Conservation (phyloP, 129 eudicot species). For the Silybum marianum region DNA sequence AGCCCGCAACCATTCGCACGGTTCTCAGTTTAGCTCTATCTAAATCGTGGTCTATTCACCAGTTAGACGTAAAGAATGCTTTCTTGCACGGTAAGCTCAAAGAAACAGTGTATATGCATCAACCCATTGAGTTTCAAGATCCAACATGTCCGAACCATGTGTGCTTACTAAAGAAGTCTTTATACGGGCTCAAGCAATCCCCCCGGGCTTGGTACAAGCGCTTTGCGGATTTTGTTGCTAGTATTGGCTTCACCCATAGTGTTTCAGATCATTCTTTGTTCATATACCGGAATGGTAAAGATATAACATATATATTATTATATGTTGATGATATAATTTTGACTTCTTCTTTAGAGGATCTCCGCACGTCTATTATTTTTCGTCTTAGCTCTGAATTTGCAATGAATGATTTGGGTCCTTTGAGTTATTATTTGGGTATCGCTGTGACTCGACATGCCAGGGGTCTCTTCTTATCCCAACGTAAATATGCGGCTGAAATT, state of each 20-base stretch:
- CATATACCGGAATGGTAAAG: not conserved
- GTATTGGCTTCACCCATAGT: not conserved
- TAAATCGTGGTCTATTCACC: not conserved
- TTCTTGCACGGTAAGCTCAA: not conserved
- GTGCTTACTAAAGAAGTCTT: not conserved
- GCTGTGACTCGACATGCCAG: not conserved
- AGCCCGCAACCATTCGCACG: not conserved
- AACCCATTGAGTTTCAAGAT: not conserved
- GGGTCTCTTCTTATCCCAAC: not conserved
- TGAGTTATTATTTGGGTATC: not conserved
- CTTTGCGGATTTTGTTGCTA: not conserved
- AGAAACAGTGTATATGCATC: not conserved
- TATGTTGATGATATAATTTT: not conserved
- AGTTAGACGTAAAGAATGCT: not conserved
- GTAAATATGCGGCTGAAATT: not conserved
- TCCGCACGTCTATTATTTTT: not conserved
- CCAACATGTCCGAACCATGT: not conserved
- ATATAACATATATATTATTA: not conserved
- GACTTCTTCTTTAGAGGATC: not conserved
- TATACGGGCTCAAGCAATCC: not conserved
- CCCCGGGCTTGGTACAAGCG: not conserved
- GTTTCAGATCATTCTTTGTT: not conserved
- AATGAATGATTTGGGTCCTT: not conserved
- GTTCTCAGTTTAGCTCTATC: not conserved
- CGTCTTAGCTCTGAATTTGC: not conserved